Evolutionary conservation across 306 rosid genomes (phyloP).

Genomic region (Prunus armeniaca): DNA sequence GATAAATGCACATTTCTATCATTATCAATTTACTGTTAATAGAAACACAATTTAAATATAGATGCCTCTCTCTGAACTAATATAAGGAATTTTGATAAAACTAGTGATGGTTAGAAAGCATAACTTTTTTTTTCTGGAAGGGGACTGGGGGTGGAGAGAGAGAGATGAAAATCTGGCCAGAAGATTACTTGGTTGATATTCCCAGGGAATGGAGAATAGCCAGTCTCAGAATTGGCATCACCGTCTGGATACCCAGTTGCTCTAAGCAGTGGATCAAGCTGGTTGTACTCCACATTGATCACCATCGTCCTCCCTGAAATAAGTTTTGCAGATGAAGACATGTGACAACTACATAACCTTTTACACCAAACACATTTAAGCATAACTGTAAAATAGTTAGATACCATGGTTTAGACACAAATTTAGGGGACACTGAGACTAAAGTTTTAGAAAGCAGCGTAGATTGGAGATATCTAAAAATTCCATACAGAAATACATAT

Average conservation of each 20-base stretch:
- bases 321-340: conserved; percentile 8
- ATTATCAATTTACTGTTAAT: neutral
- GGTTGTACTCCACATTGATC: conserved; percentile 97
- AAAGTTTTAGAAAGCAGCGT: neutral
- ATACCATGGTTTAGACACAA: neutral
- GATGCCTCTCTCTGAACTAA: neutral
- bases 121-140: neutral
- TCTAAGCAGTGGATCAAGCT: conserved; percentile 95
- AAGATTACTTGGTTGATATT: conserved; percentile 88
- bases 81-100: neutral
- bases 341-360: neutral
- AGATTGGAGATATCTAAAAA: neutral
- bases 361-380: neutral
- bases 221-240: conserved; percentile 79
- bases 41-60: neutral
- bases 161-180: conserved; percentile 13
- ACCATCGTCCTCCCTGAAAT: conserved; percentile 87
- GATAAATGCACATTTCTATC: neutral
- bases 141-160: neutral
- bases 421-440: neutral
- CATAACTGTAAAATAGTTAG: neutral
- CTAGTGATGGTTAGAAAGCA: neutral
- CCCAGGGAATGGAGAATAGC: conserved; percentile 96
- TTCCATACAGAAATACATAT: neutral
- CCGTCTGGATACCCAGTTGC: conserved; percentile 91